Percentiles rank a stretch among this genome's conserved stretches.
These are phyloP conservation scores for Parachaetomium inaequale DNA, from an alignment of 495 filamentous ascomycete species.

Conservation along the genomic window DNA sequence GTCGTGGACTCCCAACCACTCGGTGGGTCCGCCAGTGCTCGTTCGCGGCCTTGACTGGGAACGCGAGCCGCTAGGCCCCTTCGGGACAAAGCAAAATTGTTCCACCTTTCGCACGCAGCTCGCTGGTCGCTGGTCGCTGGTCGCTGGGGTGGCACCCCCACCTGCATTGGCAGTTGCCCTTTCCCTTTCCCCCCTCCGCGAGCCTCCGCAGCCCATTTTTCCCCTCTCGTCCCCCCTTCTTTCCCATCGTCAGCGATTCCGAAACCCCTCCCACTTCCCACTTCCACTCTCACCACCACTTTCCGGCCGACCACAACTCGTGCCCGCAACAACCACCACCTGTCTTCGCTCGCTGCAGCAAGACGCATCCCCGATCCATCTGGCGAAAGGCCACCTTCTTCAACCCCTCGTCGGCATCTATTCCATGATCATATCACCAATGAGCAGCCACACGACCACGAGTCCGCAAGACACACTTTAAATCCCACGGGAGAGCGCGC, in stretches of 20 bases:
- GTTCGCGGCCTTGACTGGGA: conserved; percentile 20
- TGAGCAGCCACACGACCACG: conserved; percentile 49
- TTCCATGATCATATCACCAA: conserved; percentile 58
- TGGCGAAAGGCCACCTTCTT: conserved; percentile 28
- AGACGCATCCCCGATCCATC: conserved; percentile 24
- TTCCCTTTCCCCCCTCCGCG: conserved; percentile 22
- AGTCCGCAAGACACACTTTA: conserved; percentile 58
- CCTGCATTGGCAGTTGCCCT: conserved; percentile 23
- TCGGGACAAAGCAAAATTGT: conserved; percentile 31
- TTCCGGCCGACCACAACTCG: conserved; percentile 6
- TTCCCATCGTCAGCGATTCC: conserved; percentile 27
- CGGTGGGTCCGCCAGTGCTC: conserved; percentile 16
- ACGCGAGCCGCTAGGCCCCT: conserved; percentile 21
- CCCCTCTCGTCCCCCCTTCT: conserved; percentile 31
- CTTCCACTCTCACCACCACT: conserved; percentile 18
- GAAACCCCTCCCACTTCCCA: conserved; percentile 34
- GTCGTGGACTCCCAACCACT: conserved; percentile 25
- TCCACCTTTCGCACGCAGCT: conserved; percentile 17
- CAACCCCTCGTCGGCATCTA: conserved; percentile 20
- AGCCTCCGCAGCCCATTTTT: conserved; percentile 33
- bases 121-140: conserved; percentile 19
- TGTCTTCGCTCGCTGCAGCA: conserved; percentile 29
- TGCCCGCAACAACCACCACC: neutral
- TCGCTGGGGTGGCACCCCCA: conserved; percentile 24
- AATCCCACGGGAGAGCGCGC: conserved; percentile 55